Evolutionary conservation across 352 stramenopile species (phyloP), one percentile per base, ranked within the genome.

Genomic region (Pythium periplocum): DNA sequence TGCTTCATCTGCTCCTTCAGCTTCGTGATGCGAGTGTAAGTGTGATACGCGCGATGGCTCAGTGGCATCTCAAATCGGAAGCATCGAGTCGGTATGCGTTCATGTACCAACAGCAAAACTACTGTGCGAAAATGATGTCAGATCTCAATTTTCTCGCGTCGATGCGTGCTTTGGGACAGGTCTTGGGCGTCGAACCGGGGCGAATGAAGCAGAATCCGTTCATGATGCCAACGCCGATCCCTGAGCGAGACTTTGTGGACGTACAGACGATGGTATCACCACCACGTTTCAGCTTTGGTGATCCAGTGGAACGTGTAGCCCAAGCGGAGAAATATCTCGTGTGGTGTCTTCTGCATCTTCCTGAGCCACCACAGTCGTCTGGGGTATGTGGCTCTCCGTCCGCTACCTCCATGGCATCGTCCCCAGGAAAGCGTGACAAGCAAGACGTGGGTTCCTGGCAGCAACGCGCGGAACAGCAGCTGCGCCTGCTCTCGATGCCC

Each of bases 191-290:
- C 26, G 72, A 81, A 12, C 59, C 77, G 6, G 39, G 62, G 1
- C 64, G 55, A 2, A 86, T 93, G 78, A 74, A 74, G 49, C 76
- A 88, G 43, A 93, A 93, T 45, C 83, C 83, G 33, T 91, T 93
- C 61, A 93, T 93, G 81, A 87, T 89, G 73, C 79, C 83, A 26
- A 53, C 66, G 26, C 67, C 79, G n/a, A 86, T 87, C 55, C 51
- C 73, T 4, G 73, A 84, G 41, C 75, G 77, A 10, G 73, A 86
- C 40, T 85, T 90, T 31, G 37, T 53, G 34, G 53, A 57, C 11
- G 26, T 80, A 12, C 52, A 66, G 39, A 42, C 61, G 8, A 51
- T 51, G 32, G 47, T 43, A n/a, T 45, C 59, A 4, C 52, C 53
- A 1, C 59, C 59, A 2, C 53, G 53, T 6, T 66, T 59, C 50